phyloP scores from a whole-genome alignment of 306 rosid genomes.

The Abrus precatorius region DNA sequence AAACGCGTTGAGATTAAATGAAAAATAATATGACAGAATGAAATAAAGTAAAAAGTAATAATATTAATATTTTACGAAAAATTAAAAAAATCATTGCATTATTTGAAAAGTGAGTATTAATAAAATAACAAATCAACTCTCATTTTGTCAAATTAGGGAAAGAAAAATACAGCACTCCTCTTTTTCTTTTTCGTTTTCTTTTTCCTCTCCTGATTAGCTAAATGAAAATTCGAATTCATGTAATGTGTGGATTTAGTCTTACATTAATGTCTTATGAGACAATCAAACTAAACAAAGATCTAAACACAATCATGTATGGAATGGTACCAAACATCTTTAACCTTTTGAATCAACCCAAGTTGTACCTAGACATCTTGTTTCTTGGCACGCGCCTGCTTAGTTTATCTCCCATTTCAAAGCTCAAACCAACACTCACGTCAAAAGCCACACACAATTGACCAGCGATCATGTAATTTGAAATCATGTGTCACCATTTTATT shows the following conservation, averaged over 20 bases:
- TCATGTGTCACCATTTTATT: neutral
- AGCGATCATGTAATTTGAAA: neutral
- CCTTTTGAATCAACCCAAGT: neutral
- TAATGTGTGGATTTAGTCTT: no score
- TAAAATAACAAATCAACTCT: neutral
- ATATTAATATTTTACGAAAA: neutral
- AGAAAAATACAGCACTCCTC: no score
- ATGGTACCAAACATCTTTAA: neutral
- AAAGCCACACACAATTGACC: neutral
- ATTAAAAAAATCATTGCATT: neutral
- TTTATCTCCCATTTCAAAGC: neutral
- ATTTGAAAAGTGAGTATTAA: neutral
- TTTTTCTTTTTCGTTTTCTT: no score
- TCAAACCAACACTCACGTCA: neutral
- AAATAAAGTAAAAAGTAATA: neutral
- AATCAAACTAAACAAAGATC: neutral
- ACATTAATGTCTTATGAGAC: neutral
- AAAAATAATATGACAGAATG: neutral
- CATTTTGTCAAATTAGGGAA: no score
- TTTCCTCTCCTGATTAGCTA: no score
- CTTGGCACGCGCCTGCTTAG: neutral
- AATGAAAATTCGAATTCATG: neutral
- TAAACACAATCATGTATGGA: neutral
- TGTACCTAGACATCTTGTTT: neutral
- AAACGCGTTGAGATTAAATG: neutral